Conservation (phyloP, 306 rosid genomes). For the Cucurbita ficifolia region DNA sequence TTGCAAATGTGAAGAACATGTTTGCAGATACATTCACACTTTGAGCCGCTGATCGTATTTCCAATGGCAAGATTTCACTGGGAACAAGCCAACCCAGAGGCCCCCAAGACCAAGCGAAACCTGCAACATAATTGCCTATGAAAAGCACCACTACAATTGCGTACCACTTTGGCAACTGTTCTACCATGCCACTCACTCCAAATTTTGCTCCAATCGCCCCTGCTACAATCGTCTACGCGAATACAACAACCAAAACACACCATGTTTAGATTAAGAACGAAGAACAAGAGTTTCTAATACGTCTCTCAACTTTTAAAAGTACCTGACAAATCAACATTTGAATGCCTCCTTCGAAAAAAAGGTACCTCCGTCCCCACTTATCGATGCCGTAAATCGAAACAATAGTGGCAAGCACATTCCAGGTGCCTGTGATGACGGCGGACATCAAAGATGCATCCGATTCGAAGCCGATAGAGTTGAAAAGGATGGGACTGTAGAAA, state of each 20-base stretch:
- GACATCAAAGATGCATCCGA: not conserved
- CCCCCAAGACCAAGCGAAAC: constrained; percentile 96
- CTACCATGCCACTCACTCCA: not conserved
- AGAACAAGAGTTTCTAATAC: too few species aligned
- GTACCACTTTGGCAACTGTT: not conserved
- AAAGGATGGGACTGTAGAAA: not conserved
- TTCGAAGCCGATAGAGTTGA: not conserved
- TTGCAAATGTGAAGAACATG: constrained; percentile 63
- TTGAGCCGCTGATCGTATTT: not conserved
- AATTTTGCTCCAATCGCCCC: not conserved
- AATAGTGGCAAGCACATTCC: not conserved
- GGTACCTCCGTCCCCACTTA: not conserved
- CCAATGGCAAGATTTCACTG: not conserved
- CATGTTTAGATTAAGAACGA: too few species aligned
- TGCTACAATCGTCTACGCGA: not conserved
- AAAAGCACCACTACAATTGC: constrained; percentile 13
- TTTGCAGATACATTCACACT: constrained; percentile 9
- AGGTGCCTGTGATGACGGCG: not conserved
- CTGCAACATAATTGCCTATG: constrained; percentile 73
- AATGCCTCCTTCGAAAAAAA: not conserved
- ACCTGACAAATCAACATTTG: not conserved
- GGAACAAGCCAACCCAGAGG: constrained; percentile 7
- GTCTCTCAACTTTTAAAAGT: too few species aligned
- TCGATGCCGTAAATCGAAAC: not conserved
- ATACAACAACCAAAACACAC: not conserved